Base-by-base conservation (phyloP, 2,329 filamentous ascomycete species). In the Phyllosticta citriasiana region DNA sequence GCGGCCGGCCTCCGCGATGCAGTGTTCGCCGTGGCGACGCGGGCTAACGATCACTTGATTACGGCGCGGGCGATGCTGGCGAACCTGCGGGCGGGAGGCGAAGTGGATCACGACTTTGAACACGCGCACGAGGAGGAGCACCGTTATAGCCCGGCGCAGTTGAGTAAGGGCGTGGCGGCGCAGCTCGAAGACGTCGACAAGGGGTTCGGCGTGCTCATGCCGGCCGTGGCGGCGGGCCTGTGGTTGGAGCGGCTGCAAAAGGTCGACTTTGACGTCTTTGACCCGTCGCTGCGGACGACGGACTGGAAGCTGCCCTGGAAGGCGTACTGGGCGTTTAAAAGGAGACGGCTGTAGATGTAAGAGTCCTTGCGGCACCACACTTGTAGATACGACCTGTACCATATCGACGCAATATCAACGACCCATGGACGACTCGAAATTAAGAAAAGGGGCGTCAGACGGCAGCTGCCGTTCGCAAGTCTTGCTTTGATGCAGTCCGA, bases 21-120 rank as follows among this genome's bases (percentile, higher is more conserved):
- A 3, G 85, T 97, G 0, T 99, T 97, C 74, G 82, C 85, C 3
- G 90, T 99, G 14, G 94, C 94, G 0, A 99, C 94, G 0, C 84
- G 93, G 47, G 94, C 94, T 6, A 95, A 95, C 70, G 94, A 99
- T 72, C 94, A 99, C 74, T 79, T 99, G 35, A 96, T 97, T 66
- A 97, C 93, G 0, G 93, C 89, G 1, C 81, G 91, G 63, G 90
- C 96, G 72, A 96, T 99, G 91, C 74, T 97, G 63, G 87, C 85
- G 69, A 90, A 89, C 68, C 77, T 96, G 22, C 84, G 84, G 59
- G 85, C 84, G 3, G 90, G 91, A 1, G 77, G 88, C 66, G 86
- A 85, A 56, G 84, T 89, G 0, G 90, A 88, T 0, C 93, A 97
- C 71, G 90, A 89, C 4, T 97, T 93, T 72, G 93, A 97, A 75